These are phyloP conservation scores for Syncephalastrum contaminatum DNA, from an alignment of 371 early-diverging fungal genomes.

Conservation along the genomic window DNA sequence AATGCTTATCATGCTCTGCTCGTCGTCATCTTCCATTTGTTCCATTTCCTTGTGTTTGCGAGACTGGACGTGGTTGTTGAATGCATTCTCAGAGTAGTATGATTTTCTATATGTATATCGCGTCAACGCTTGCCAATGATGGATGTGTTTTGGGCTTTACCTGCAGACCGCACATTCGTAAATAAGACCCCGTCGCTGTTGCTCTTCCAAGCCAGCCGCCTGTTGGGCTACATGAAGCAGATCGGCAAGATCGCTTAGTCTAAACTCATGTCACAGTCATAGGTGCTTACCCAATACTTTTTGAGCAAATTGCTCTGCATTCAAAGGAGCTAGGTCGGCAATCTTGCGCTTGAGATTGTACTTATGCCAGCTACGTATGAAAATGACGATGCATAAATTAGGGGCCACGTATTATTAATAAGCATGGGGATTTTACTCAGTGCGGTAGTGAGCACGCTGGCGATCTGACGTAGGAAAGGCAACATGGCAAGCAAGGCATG, in stretches of 20 bases:
- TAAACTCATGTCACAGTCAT: background rate
- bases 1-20: background rate
- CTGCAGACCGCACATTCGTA: constrained; percentile 48
- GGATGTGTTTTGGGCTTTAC: constrained; percentile 12
- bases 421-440: constrained; percentile 52
- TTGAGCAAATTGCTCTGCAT: constrained; percentile 75
- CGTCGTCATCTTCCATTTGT: constrained; percentile 1
- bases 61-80: constrained; percentile 82
- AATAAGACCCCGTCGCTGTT: constrained; percentile 34
- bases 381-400: background rate
- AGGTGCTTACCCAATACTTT: constrained; percentile 47
- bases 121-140: too few relatives aligned
- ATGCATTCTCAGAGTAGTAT: constrained; percentile 82
- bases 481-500: constrained; percentile 81
- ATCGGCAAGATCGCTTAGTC: background rate
- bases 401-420: background rate
- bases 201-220: constrained; percentile 42
- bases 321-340: constrained; percentile 72
- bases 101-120: constrained; percentile 47
- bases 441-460: constrained; percentile 83
- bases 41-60: constrained; percentile 74
- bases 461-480: constrained; percentile 80
- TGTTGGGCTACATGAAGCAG: constrained; percentile 37
- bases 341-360: constrained; percentile 90
- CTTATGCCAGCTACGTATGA: constrained; percentile 70